Conservation (phyloP, 768 basidiomycete species). For the Cubamyces sp. region DNA sequence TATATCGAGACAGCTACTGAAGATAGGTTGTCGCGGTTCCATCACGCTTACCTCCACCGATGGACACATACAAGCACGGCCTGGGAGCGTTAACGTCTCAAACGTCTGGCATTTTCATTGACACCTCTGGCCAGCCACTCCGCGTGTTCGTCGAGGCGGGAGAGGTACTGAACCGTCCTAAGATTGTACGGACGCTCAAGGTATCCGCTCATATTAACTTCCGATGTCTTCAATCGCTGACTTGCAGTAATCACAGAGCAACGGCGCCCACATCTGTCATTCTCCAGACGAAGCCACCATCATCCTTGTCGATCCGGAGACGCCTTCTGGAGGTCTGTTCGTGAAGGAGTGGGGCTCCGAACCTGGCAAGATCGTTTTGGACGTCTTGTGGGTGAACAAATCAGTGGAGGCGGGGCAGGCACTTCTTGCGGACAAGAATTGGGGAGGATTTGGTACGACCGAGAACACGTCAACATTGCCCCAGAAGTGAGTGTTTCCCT, state of each 20-base stretch:
- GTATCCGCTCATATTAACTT: neutral
- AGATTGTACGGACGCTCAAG: slow-evolving; percentile 45
- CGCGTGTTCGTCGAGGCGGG: slow-evolving; percentile 62
- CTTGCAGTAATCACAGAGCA: slow-evolving; percentile 42
- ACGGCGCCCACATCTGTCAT: slow-evolving; percentile 56
- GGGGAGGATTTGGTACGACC: slow-evolving; percentile 27
- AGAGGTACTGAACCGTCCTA: slow-evolving; percentile 52
- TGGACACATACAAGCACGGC: neutral
- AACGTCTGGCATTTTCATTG: slow-evolving; percentile 8
- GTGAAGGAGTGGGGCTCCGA: slow-evolving; percentile 63
- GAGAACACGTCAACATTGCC: slow-evolving; percentile 14
- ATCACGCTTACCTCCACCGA: neutral
- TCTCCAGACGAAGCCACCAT: slow-evolving; percentile 57
- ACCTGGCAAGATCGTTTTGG: slow-evolving; percentile 50
- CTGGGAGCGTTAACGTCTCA: slow-evolving; percentile 1
- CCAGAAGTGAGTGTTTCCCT: slow-evolving; percentile 48
- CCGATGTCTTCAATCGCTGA: neutral
- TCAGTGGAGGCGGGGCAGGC: slow-evolving; percentile 48
- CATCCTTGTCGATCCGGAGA: slow-evolving; percentile 60
- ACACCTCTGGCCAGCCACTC: slow-evolving; percentile 37
- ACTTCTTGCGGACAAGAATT: slow-evolving; percentile 48
- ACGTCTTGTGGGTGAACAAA: slow-evolving; percentile 54
- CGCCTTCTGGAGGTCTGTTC: slow-evolving; percentile 56
- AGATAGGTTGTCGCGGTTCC: no score
- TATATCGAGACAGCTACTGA: no score